Conservation (phyloP, 2,329 filamentous ascomycete species). For the Myriosclerotinia curreyana region DNA sequence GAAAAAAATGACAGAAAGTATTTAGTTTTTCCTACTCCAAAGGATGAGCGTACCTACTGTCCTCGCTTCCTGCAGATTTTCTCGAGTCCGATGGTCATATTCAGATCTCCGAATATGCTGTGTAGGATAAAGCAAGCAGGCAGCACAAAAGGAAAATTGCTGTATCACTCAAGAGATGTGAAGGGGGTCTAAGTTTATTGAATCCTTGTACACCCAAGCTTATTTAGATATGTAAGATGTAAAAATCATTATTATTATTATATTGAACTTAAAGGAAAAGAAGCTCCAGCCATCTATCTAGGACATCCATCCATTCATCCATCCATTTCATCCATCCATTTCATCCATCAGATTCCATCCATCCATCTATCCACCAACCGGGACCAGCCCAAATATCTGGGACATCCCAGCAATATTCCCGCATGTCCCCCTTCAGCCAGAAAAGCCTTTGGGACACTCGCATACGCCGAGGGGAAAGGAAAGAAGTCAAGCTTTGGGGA, state of each 20-base stretch:
- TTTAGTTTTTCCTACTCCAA: no score
- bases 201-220: background rate
- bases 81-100: conserved; percentile 17
- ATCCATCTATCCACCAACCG: background rate
- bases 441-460: conserved; percentile 16
- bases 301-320: background rate
- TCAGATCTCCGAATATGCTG: conserved; percentile 11
- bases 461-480: conserved; percentile 15
- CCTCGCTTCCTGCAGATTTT: no score
- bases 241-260: no score
- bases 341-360: background rate
- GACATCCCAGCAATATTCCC: no score
- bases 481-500: no score
- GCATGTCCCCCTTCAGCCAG: no score
- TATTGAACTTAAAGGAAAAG: no score
- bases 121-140: conserved; percentile 11
- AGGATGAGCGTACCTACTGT: no score
- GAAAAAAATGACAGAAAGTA: no score
- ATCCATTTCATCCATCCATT: background rate
- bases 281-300: conserved; percentile 7
- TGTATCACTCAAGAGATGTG: no score
- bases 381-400: conserved; percentile 4
- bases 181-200: conserved; percentile 4
- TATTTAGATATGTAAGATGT: no score
- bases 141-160: conserved; percentile 2